These are phyloP conservation scores for Phaeosphaeriaceae sp. DNA, from an alignment of 2,329 filamentous ascomycete species.

Conservation along the genomic window DNA sequence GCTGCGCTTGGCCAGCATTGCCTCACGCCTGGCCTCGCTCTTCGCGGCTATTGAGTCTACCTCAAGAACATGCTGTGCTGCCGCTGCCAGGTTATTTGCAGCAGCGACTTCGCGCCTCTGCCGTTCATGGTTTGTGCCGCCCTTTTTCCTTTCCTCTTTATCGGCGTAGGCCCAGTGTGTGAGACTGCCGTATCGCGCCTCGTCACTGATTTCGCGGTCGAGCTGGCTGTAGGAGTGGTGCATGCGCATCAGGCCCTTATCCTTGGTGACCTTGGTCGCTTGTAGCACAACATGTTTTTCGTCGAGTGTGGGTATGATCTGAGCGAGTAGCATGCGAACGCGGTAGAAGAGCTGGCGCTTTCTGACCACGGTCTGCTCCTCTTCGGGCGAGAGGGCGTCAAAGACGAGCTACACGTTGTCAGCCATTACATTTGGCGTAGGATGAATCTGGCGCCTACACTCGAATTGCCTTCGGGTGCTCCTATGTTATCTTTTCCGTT, in stretches of 20 bases:
- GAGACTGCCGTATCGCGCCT: conserved; percentile 88
- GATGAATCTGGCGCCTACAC: conserved; percentile 47
- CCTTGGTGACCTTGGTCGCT: conserved; percentile 87
- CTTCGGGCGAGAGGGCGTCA: conserved; percentile 36
- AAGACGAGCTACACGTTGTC: conserved; percentile 34
- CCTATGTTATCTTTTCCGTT: conserved; percentile 33
- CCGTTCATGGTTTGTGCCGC: conserved; percentile 70
- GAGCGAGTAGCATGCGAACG: conserved; percentile 77
- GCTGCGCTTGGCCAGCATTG: conserved; percentile 74
- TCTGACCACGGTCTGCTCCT: conserved; percentile 61
- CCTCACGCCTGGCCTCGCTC: conserved; percentile 84
- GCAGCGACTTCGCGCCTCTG: conserved; percentile 80
- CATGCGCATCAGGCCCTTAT: conserved; percentile 82
- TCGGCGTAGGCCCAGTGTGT: conserved; percentile 96
- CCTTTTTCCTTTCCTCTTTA: conserved; percentile 66
- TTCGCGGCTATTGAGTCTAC: conserved; percentile 81
- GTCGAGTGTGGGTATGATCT: conserved; percentile 88
- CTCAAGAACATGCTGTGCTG: conserved; percentile 76
- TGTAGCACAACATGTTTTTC: conserved; percentile 98
- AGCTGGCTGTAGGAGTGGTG: conserved; percentile 88
- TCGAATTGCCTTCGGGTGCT: conserved; percentile 49
- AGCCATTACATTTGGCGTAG: conserved; percentile 6
- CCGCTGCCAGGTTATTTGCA: conserved; percentile 70
- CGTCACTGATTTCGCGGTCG: conserved; percentile 88
- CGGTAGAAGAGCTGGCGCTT: conserved; percentile 79